Evolutionary conservation across 306 rosid genomes (phyloP), one percentile per base, ranked within the genome.

Genomic region (Gleditsia sinensis): DNA sequence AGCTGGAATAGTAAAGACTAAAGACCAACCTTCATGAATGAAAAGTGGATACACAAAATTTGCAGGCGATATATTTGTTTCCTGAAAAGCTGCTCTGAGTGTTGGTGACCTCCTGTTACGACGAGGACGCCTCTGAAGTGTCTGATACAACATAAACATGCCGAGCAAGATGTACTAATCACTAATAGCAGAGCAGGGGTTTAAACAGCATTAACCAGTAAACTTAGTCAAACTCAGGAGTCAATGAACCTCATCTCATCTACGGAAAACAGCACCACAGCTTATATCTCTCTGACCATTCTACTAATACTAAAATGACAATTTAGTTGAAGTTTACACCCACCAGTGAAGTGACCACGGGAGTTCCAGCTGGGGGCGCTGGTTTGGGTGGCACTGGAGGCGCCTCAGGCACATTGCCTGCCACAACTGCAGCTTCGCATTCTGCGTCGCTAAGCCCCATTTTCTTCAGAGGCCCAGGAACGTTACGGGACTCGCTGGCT

Each of bases 11-110:
- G 67, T 12, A 25, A 62, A 54, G 37, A 74, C 65, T 12, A 25
- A 62, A 54, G 37, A 74, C 65, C 33, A 75, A 92, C 99, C 99
- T 92, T 94, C 99, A 85, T 94, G 99, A 60, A 94, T 86, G 81
- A 94, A 94, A 68, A 94, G 93, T 28, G 98, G 99, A 75, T 92
- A 94, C 46, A 94, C 97, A 48, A 94, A 90, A 85, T 92, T 92
- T 7, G 90, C 89, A 59, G 99, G 96, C 1, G 98, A 90, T 42
- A 94, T 13, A 67, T 37, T 86, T 0, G 99, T 90, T 81, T 94
- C 99, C 83, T 92, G 97, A 80, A 92, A 88, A 63, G 98, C 88
- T n/a, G 85, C 88, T 56, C 98, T 82, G 14, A 84, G 71, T 36
- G 81, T 82, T 12, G 91, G 86, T 1, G 97, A 86, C 75, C 39